Evolutionary conservation across 805 yeast genomes (phyloP).

Genomic region (Brettanomyces naardenensis): DNA sequence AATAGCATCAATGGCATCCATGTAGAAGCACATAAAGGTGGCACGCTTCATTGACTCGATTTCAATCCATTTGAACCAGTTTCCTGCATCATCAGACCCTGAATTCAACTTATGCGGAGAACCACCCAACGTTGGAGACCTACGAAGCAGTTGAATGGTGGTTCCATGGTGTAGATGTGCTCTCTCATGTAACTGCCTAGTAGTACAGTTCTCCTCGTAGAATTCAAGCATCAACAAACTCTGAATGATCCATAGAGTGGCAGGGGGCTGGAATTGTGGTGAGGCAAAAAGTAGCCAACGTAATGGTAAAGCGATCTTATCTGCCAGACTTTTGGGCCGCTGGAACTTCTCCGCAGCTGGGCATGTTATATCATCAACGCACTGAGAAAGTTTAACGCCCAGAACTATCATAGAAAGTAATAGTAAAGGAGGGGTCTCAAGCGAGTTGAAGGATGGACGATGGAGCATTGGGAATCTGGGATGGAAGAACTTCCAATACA

Average conservation of each 20-base stretch:
- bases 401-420: constrained; percentile 47
- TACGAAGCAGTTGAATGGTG: constrained; percentile 64
- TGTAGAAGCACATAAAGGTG: constrained; percentile 73
- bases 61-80: constrained; percentile 66
- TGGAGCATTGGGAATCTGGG: constrained; percentile 54
- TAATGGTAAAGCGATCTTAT: constrained; percentile 46
- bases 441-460: constrained; percentile 47
- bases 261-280: constrained; percentile 70
- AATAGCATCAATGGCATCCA: constrained; percentile 73
- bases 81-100: constrained; percentile 14
- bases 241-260: constrained; percentile 70
- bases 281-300: constrained; percentile 65
- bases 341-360: constrained; percentile 14
- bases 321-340: constrained; percentile 32
- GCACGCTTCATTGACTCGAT: constrained; percentile 71
- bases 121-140: constrained; percentile 73
- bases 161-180: constrained; percentile 86
- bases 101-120: constrained; percentile 36
- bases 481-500: constrained; percentile 54
- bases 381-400: constrained; percentile 36
- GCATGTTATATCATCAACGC: constrained; percentile 21
- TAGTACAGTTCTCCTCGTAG: constrained; percentile 67
- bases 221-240: constrained; percentile 66
- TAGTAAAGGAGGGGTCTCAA: constrained; percentile 38
- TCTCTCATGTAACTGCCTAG: constrained; percentile 67